Evolutionary conservation across 352 stramenopile genomes (phyloP), one percentile per base, ranked within the genome.

Genomic region (Stephanocyclus meneghinianus): DNA sequence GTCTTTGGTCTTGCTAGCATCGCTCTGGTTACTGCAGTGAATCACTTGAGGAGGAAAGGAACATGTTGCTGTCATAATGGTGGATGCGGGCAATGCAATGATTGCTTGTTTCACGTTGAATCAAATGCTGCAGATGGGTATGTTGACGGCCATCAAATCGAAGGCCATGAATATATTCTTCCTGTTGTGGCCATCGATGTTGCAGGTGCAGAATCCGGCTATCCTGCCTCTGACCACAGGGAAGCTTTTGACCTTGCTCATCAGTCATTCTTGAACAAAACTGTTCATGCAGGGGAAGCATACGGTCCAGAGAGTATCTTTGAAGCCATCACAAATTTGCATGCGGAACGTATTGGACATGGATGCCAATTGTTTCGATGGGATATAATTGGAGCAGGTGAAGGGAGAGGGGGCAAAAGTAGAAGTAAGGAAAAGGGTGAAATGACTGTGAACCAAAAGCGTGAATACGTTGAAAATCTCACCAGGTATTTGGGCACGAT

Each of bases 251-350:
- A 86, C 16, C 94, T 95, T 71, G 93, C 93, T 42, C 93, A 95
- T 84, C 94, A 94, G 79, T 95, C 95, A 63, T 95, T 96, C 57
- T 68, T 96, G 82, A 89, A 95, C 82, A 95, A 94, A 81, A 96
- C 93, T 8, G 93, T 96, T 56, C 93, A 96, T 74, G 93, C 93
- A 1, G 93, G 93, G 30, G 93, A 96, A 82, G 92, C 90, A 9
- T 96, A 95, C 62, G 93, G 93, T 0, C 92, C 93, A 0, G 93
- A 96, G 81, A 95, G 88, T 66, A 96, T 96, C 69, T 95, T 95
- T 71, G 64, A 94, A 53, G 93, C 93, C 2, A 95, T 96, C 45
- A 96, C 91, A 40, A 91, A 96, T 62, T 80, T 96, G 26, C 92
- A 95, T 70, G 92, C 92, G 0, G 93, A 96, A 82, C 83, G 93